Evolutionary conservation across 2,329 filamentous ascomycete species (phyloP), one percentile per base, ranked within the genome.

Genomic region (Penicillium sp.): DNA sequence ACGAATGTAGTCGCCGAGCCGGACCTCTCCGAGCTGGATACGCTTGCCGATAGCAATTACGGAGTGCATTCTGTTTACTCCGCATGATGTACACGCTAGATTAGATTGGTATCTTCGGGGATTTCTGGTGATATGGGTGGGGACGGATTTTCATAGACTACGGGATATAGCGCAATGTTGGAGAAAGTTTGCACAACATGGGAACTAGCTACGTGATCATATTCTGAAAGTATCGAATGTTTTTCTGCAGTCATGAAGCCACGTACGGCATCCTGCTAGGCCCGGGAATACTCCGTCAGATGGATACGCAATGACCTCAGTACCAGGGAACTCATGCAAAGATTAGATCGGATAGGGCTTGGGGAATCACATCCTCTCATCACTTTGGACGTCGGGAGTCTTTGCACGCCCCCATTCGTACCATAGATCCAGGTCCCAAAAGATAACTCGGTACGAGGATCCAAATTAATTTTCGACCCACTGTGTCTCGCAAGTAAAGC

Each of bases 121-220:
- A 39, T 43, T 51, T 31, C n/a, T 53, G 13, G 49, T 23, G 35
- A 21, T 5, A 35, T 27, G 21, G 23, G 55, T 57, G 49, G 49
- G 13, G 44, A 29, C 21, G 2, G 31, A 51, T 51, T 17, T 39
- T 33, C 39, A 39, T 51, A 19, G 9, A 21, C 36, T 23, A 48
- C 35, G 49, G 42, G 29, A 57, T 45, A 56, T 57, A 53, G 49
- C 35, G 53, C 39, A 17, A 13, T 53, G 23, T 17, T 23, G 19
- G 42, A 48, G 49, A 42, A 38, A 15, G 31, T 56, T 52, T 39
- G 10, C 35, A 33, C 31, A 10, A 23, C 13, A 42, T 39, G 25
- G 29, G 50, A 36, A 50, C 19, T 21, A 17, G 6, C 10, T 38
- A 17, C n/a, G 21, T 12, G 25, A 5, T 27, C 23, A 33, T 19